Evolutionary conservation across 352 stramenopile genomes (phyloP).

Genomic region (Globisporangium recalcitrans): DNA sequence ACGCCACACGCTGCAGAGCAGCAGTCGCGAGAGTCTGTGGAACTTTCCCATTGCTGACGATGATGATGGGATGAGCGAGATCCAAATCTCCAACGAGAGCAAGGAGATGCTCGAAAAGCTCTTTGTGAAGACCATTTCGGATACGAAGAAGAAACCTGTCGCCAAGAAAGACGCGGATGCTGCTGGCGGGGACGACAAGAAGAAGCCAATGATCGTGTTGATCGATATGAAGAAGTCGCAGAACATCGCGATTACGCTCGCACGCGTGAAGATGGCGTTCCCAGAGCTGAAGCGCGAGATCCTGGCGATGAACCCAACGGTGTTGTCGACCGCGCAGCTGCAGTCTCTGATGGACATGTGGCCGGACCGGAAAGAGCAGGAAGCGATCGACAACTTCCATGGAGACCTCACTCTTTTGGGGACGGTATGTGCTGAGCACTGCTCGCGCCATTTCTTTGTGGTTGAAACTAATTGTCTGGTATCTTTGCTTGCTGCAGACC

Average conservation of each 20-base stretch:
- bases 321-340: constrained; percentile 71
- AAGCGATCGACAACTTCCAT: constrained; percentile 59
- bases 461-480: not conserved
- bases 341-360: constrained; percentile 85
- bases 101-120: constrained; percentile 68
- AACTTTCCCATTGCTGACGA: constrained; percentile 34
- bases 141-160: constrained; percentile 37
- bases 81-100: constrained; percentile 68
- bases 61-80: constrained; percentile 36
- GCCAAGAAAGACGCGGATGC: constrained; percentile 19
- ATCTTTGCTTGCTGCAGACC: constrained; percentile 20
- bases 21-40: constrained; percentile 65
- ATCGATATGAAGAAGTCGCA: constrained; percentile 88
- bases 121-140: constrained; percentile 68
- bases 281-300: constrained; percentile 69
- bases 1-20: constrained; percentile 20
- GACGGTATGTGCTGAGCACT: constrained; percentile 19
- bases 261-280: constrained; percentile 68
- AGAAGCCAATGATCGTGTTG: constrained; percentile 68
- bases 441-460: not conserved
- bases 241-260: constrained; percentile 83
- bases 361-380: constrained; percentile 69
- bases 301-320: constrained; percentile 66
- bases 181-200: constrained; percentile 33
- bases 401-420: constrained; percentile 58